phyloP scores from a whole-genome alignment of 495 filamentous ascomycete species.

The Podospora fimiseda region DNA sequence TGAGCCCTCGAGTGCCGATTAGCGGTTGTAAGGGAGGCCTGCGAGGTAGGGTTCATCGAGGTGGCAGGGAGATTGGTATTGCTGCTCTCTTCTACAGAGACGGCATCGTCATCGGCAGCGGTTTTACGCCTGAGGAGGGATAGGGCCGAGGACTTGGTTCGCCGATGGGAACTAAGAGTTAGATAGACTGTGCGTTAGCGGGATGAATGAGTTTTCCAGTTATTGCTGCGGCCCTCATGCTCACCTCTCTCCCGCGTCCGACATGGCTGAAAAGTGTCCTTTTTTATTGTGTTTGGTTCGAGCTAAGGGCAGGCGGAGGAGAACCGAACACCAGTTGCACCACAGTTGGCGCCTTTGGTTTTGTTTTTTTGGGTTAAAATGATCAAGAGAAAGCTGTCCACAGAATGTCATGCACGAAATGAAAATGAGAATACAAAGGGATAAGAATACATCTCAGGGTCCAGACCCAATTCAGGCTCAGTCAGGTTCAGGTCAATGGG shows the following conservation, averaged over 20 bases:
- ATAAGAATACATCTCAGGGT: background rate
- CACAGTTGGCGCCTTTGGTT: background rate
- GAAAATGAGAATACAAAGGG: too few relatives aligned
- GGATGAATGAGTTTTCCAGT: conserved; percentile 1
- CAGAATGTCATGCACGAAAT: background rate
- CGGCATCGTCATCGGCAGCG: conserved; percentile 37
- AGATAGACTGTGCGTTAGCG: conserved; percentile 9
- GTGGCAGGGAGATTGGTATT: conserved; percentile 27
- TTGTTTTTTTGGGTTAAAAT: background rate
- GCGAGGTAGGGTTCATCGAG: conserved; percentile 28
- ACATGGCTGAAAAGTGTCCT: conserved; percentile 26
- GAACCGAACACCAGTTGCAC: too few relatives aligned
- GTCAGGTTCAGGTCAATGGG: background rate
- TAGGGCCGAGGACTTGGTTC: conserved; percentile 46
- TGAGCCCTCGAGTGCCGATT: conserved; percentile 34
- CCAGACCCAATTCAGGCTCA: background rate
- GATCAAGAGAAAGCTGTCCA: too few relatives aligned
- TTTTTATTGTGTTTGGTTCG: background rate
- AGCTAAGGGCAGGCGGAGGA: too few relatives aligned
- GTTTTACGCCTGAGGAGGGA: conserved; percentile 44
- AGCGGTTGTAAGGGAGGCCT: conserved; percentile 25
- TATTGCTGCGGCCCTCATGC: conserved; percentile 3
- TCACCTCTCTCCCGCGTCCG: conserved; percentile 40
- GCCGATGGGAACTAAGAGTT: conserved; percentile 39
- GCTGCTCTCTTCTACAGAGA: conserved; percentile 34